These are phyloP conservation scores for Mycena venus DNA, from an alignment of 768 basidiomycete species.

Conservation along the genomic window DNA sequence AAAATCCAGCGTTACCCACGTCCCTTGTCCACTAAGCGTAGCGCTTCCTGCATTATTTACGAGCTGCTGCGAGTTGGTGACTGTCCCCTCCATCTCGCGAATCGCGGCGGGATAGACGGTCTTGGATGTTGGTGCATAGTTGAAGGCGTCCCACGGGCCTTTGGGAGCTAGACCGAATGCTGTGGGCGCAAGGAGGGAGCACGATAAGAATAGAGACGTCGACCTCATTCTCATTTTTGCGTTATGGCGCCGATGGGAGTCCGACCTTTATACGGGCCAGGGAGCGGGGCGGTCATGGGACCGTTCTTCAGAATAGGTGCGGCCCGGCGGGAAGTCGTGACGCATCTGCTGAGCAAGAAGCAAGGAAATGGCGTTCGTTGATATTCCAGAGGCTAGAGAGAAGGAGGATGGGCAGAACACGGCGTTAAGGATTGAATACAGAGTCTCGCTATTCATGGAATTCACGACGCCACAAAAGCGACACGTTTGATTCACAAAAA, in stretches of 20 bases:
- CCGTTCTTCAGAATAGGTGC: not conserved
- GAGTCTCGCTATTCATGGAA: no score
- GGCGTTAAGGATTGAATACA: no score
- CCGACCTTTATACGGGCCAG: conserved; percentile 9
- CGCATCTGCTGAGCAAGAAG: conserved; percentile 14
- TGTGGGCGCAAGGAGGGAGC: not conserved
- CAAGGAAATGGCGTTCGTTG: no score
- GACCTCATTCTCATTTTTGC: conserved; percentile 24
- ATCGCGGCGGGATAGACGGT: conserved; percentile 60
- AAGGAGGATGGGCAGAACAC: no score
- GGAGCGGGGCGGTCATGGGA: conserved; percentile 17
- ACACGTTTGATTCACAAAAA: no score
- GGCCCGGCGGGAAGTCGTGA: conserved; percentile 14
- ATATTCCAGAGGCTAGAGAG: no score
- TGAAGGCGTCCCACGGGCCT: conserved; percentile 68
- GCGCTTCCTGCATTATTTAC: conserved; percentile 51
- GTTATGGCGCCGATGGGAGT: not conserved
- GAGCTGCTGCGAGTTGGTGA: conserved; percentile 48
- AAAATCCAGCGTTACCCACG: conserved; percentile 68
- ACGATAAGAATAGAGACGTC: not conserved
- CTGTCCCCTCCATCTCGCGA: conserved; percentile 51
- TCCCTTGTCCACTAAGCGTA: conserved; percentile 54
- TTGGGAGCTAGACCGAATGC: conserved; percentile 49
- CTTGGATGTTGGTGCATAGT: conserved; percentile 61
- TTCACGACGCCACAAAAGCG: no score